Conservation (phyloP, 805 yeast species). For the Pichia manshurica region DNA sequence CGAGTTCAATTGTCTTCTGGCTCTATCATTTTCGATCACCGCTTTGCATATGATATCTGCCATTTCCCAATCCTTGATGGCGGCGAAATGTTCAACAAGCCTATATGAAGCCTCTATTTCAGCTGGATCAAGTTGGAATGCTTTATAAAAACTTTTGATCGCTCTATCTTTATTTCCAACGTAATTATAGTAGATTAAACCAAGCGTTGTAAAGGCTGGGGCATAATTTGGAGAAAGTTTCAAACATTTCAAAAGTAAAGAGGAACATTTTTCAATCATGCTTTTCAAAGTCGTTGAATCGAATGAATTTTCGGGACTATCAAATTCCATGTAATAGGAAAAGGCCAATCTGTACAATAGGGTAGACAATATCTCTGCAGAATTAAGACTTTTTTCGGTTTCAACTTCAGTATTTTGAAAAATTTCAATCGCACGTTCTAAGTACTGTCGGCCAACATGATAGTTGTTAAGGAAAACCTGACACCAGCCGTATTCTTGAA, state of each 20-base stretch:
- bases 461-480: constrained; percentile 47
- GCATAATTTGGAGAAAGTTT: constrained; percentile 62
- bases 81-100: constrained; percentile 65
- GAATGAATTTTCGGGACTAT: constrained; percentile 12
- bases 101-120: constrained; percentile 71
- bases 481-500: constrained; percentile 77
- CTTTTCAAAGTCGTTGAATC: not conserved
- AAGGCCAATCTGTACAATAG: constrained; percentile 71
- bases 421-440: constrained; percentile 37
- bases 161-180: constrained; percentile 63
- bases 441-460: constrained; percentile 45
- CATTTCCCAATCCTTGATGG: constrained; percentile 70
- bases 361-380: constrained; percentile 52
- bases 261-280: constrained; percentile 1
- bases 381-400: constrained; percentile 29
- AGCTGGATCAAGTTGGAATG: constrained; percentile 78
- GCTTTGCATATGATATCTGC: constrained; percentile 70
- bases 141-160: constrained; percentile 79
- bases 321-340: constrained; percentile 41
- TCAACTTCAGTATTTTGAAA: constrained; percentile 1
- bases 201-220: constrained; percentile 77
- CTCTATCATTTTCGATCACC: constrained; percentile 57
- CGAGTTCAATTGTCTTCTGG: constrained; percentile 37
- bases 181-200: constrained; percentile 58
- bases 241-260: constrained; percentile 51